A percentile compares a stretch with the other conserved stretches of the same genome.
Conservation (phyloP, 1,139 yeast genomes). For the Diutina neorugosa region DNA sequence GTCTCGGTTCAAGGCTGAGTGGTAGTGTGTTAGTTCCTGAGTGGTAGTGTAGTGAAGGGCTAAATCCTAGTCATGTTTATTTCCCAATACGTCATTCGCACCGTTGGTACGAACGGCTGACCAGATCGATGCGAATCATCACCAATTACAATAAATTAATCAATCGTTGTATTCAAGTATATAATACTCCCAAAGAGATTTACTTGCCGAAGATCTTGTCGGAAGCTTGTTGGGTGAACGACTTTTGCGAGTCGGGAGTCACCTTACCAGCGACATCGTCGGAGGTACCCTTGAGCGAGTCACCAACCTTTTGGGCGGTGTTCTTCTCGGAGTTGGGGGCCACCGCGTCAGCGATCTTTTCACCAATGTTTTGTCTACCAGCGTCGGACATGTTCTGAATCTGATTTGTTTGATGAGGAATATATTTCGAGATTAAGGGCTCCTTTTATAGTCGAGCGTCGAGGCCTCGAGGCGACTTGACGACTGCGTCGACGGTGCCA, state of each 20-base stretch:
- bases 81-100: neutral
- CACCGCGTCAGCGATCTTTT: conserved; percentile 52
- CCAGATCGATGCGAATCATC: neutral
- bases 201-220: conserved; percentile 11
- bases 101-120: neutral
- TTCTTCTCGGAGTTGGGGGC: conserved; percentile 69
- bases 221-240: conserved; percentile 36
- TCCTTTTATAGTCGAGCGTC: neutral
- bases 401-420: neutral
- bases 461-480: neutral
- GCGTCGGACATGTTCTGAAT: conserved; percentile 59
- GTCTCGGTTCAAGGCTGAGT: too few species aligned
- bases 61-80: too few species aligned
- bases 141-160: too few species aligned
- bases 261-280: conserved; percentile 51
- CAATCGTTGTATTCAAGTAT: neutral
- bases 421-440: neutral
- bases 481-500: neutral
- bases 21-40: too few species aligned
- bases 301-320: conserved; percentile 56
- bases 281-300: conserved; percentile 48
- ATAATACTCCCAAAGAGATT: neutral
- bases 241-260: conserved; percentile 57
- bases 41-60: too few species aligned
- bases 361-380: conserved; percentile 66